phyloP scores from a whole-genome alignment of 1,284 basidiomycete species.

The Wolfiporia cocos region DNA sequence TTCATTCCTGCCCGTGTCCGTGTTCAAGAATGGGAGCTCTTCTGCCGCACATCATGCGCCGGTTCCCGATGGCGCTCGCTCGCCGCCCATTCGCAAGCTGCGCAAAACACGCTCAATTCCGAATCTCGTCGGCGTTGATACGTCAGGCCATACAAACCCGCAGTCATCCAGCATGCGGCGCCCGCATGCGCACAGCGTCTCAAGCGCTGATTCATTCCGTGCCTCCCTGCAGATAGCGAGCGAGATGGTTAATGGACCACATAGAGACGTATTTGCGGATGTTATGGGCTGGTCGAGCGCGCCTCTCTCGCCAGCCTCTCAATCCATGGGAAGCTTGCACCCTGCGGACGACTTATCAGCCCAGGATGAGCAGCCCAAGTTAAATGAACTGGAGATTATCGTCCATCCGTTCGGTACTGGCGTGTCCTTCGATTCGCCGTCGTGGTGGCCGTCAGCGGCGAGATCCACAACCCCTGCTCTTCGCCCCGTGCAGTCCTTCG shows the following conservation, averaged over 20 bases:
- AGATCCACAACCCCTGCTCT: constrained; percentile 42
- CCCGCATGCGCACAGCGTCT: constrained; percentile 73
- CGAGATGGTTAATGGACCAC: constrained; percentile 4
- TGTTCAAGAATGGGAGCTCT: constrained; percentile 40
- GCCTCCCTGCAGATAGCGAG: constrained; percentile 12
- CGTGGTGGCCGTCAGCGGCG: constrained; percentile 33
- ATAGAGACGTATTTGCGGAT: constrained; percentile 56
- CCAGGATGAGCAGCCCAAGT: constrained; percentile 8
- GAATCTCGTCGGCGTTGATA: constrained; percentile 24
- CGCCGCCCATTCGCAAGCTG: constrained; percentile 41
- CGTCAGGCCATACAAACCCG: constrained; percentile 16
- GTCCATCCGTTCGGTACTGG: constrained; percentile 57
- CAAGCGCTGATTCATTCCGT: constrained; percentile 57
- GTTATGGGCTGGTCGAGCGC: constrained; percentile 52
- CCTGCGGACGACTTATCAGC: constrained; percentile 5
- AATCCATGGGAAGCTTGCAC: constrained; percentile 18
- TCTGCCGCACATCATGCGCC: no score
- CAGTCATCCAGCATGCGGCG: constrained; percentile 38
- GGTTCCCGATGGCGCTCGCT: constrained; percentile 23
- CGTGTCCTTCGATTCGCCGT: constrained; percentile 55
- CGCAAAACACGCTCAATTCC: constrained; percentile 69
- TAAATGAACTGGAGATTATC: constrained; percentile 25
- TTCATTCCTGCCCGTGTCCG: constrained; percentile 46
- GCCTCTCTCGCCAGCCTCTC: constrained; percentile 31
- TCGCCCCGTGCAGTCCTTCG: constrained; percentile 78